Base-by-base conservation (phyloP, 306 rosid species). In the Dryas drummondii region DNA sequence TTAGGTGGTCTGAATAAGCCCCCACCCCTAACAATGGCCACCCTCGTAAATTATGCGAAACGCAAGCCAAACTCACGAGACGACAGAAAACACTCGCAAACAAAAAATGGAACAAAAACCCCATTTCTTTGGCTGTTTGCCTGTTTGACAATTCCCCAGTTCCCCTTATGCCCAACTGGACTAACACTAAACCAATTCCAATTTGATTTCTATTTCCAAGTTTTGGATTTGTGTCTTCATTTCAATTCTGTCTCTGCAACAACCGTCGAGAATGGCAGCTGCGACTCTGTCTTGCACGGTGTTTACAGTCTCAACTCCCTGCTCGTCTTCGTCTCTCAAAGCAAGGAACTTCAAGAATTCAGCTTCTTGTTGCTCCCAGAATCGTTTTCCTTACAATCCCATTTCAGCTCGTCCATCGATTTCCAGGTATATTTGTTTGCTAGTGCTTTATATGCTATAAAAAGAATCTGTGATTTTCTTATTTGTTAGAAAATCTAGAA, bases 381-480 rank as follows among this genome's bases (percentile, higher is more conserved):
- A 47, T 72, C 17, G 58, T 66, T 26, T 71, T 48, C 74, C 51
- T 61, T 67, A 37, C 49, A 79, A 70, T 5, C 78, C 79, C 66
- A 74, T 75, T 32, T 76, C 72, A 13, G 49, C 75, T 58, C 82
- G 75, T 42, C 77, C 82, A 42, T 76, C 74, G 16, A 27, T 80
- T 83, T 62, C 85, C 76, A 86, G 96, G 93, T 87, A 68, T 26
- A 70, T 45, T 5, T 15, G 12, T 46, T 27, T 64, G 45, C 44
- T 4, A 4, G 7, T 60, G 44, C 50, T 40, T 47, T 64, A 10
- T 0, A 14, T 8, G 56, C 7, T 4, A 9, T 26, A 45, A 71
- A 57, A 72, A 6, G 12, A 13, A 53, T 53, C 32, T 70, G 40
- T 40, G 22, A 51, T 11, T 4, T 19, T 9, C 54, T 7, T 17